Evolutionary conservation across 768 basidiomycete species (phyloP).

Genomic region (Sarcomyxa edulis): DNA sequence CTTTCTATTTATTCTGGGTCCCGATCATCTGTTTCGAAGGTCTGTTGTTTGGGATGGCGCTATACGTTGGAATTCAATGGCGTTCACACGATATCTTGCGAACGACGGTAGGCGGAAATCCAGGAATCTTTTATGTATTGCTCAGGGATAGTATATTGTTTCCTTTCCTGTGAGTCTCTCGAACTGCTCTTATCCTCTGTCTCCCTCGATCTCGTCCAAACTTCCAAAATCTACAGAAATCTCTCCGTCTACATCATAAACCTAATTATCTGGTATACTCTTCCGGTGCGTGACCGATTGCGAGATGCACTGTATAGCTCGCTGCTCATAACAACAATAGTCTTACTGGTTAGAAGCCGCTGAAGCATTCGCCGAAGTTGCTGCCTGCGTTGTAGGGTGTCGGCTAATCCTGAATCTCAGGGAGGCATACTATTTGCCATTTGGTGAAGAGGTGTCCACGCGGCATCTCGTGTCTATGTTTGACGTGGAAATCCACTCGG

Average conservation of each 20-base stretch:
- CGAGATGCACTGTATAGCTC: too few relatives aligned
- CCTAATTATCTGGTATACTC: constrained; percentile 1
- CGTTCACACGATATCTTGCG: background rate
- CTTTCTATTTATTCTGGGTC: constrained; percentile 3
- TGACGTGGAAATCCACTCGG: too few relatives aligned
- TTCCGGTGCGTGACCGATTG: constrained; percentile 1
- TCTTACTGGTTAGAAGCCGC: constrained; percentile 6
- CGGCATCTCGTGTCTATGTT: too few relatives aligned
- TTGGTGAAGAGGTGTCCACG: constrained; percentile 15
- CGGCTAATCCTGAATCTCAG: constrained; percentile 17
- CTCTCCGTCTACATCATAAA: constrained; percentile 1
- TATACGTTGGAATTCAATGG: constrained; percentile 4
- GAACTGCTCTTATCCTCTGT: background rate
- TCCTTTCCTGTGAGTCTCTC: constrained; percentile 9
- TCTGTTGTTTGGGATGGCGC: background rate
- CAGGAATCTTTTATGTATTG: constrained; percentile 3
- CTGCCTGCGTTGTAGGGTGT: constrained; percentile 13
- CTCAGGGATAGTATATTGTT: constrained; percentile 12
- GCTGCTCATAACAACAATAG: background rate
- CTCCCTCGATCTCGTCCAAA: background rate
- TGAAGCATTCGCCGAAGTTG: constrained; percentile 6
- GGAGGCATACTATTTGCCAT: constrained; percentile 17
- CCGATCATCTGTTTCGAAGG: constrained; percentile 1
- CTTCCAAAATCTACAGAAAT: constrained; percentile 1
- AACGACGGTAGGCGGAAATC: background rate